phyloP scores from a whole-genome alignment of 352 stramenopile genomes.

The Aphanomyces stellatus region DNA sequence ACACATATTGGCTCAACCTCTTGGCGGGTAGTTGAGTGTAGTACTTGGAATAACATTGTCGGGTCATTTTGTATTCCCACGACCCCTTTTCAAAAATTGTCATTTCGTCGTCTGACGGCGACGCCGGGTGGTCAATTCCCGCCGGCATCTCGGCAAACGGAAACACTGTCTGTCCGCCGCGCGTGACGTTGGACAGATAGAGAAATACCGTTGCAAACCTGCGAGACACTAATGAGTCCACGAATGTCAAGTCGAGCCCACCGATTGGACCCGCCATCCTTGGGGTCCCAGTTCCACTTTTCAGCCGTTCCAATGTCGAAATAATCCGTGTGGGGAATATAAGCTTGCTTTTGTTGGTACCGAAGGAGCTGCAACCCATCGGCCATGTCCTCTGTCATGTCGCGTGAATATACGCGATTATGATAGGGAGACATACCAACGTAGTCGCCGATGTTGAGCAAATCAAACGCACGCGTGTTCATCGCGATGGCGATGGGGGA shows the following conservation, averaged over 20 bases:
- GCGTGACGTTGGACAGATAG: conserved; percentile 22
- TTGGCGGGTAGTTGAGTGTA: not conserved
- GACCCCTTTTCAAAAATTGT: conserved; percentile 14
- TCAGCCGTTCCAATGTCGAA: conserved; percentile 27
- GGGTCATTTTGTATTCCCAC: conserved; percentile 20
- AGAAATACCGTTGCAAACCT: conserved; percentile 25
- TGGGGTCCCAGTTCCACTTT: conserved; percentile 27
- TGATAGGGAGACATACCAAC: not conserved
- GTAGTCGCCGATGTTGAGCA: conserved; percentile 60
- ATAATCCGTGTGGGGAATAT: conserved; percentile 75
- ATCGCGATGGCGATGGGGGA: conserved; percentile 25
- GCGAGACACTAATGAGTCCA: not conserved
- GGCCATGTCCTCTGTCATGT: conserved; percentile 26
- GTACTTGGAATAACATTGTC: conserved; percentile 21
- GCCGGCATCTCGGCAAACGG: conserved; percentile 22
- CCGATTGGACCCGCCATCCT: conserved; percentile 24
- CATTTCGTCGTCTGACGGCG: conserved; percentile 7
- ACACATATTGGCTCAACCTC: not conserved
- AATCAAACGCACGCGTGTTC: conserved; percentile 38
- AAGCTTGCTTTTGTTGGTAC: conserved; percentile 74
- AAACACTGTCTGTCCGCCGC: conserved; percentile 30
- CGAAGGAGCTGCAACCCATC: conserved; percentile 81
- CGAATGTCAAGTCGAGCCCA: not conserved
- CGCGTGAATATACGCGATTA: not conserved
- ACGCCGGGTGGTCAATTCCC: conserved; percentile 3